These are phyloP conservation scores for Fusarium dlaminii DNA, from an alignment of 2,329 filamentous ascomycete genomes.

Conservation along the genomic window DNA sequence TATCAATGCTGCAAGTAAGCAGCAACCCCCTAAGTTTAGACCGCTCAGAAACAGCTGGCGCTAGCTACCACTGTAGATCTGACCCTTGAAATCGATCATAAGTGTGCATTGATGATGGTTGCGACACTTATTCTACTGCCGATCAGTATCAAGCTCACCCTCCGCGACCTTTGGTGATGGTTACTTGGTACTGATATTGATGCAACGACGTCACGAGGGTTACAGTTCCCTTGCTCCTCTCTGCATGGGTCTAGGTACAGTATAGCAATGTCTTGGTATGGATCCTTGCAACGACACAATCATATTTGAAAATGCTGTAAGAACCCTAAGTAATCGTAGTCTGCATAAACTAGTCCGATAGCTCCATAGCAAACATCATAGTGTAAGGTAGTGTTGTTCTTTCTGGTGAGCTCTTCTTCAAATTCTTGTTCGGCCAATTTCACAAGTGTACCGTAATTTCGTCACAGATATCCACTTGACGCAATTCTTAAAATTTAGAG, in stretches of 20 bases:
- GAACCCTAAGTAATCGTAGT: not conserved
- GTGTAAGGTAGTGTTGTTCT: not conserved
- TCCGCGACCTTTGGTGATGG: not conserved
- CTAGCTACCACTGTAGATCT: conserved; percentile 13
- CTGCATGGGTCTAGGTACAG: not conserved
- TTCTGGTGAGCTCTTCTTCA: not conserved
- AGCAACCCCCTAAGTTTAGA: not conserved
- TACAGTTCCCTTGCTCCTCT: not conserved
- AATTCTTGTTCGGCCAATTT: not conserved
- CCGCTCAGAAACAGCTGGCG: not conserved
- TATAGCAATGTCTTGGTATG: not conserved
- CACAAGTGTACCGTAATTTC: not conserved
- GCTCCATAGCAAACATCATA: not conserved
- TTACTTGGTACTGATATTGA: not conserved
- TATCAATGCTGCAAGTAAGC: not conserved
- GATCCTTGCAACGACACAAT: not conserved
- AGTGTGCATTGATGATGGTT: conserved; percentile 28
- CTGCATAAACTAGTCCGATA: not conserved
- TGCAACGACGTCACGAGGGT: not conserved
- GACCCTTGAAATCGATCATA: conserved; percentile 6
- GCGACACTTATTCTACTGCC: not conserved
- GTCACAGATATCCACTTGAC: conserved; percentile 19
- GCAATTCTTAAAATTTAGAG: conserved; percentile 8
- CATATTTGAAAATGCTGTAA: not conserved
- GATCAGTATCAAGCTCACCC: conserved; percentile 18